Conservation (phyloP, 768 basidiomycete genomes). For the Coprinopsis sp. region DNA sequence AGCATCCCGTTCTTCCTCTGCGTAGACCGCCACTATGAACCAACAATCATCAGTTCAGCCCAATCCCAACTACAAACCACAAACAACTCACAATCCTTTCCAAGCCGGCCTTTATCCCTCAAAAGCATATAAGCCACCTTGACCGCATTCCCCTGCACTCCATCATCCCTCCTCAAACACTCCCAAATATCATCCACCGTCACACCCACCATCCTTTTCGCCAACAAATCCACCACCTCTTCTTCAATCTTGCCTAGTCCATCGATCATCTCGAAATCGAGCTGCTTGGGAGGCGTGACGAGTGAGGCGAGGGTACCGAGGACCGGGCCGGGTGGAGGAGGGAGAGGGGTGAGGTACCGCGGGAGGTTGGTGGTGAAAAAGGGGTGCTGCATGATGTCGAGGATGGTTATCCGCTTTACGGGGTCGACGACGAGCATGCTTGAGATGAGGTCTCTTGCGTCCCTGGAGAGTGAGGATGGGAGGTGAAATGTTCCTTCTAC, state of each 20-base stretch:
- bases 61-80: background rate
- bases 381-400: constrained; percentile 85
- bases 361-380: constrained; percentile 87
- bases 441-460: constrained; percentile 75
- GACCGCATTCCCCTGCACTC: constrained; percentile 83
- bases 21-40: constrained; percentile 61
- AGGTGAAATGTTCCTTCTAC: constrained; percentile 84
- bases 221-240: constrained; percentile 81
- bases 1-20: constrained; percentile 83
- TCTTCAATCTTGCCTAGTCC: constrained; percentile 91
- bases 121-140: constrained; percentile 96
- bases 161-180: constrained; percentile 77
- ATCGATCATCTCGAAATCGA: constrained; percentile 84
- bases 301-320: constrained; percentile 70
- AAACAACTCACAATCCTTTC: constrained; percentile 70
- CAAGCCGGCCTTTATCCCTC: constrained; percentile 79
- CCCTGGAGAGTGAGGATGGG: constrained; percentile 73
- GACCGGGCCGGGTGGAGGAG: constrained; percentile 71
- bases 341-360: constrained; percentile 81
- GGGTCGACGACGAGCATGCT: constrained; percentile 94
- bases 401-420: constrained; percentile 88
- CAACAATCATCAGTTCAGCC: constrained; percentile 4
- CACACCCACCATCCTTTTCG: constrained; percentile 64
- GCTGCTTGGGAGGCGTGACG: constrained; percentile 59
- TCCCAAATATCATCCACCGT: constrained; percentile 83